Conservation (phyloP, 176 grass and related monocot genomes). For the Carex myosuroides region DNA sequence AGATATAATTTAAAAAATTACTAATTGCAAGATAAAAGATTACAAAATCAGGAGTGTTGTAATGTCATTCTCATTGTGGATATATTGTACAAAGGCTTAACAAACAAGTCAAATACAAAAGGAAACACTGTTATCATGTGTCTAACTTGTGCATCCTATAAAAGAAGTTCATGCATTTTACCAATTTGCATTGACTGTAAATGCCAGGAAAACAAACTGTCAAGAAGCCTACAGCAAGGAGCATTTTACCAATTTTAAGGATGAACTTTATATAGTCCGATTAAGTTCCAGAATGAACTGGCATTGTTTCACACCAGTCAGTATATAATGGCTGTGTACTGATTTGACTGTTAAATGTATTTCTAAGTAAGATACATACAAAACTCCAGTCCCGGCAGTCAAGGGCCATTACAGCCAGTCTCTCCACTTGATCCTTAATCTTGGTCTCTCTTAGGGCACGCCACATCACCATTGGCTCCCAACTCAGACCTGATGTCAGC, state of each 20-base stretch:
- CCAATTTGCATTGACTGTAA: not conserved
- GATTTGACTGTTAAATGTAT: not conserved
- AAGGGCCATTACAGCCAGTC: constrained; percentile 42
- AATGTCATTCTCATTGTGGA: not conserved
- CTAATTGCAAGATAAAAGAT: not conserved
- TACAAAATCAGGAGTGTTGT: not conserved
- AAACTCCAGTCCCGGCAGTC: constrained; percentile 53
- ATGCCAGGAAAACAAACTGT: not conserved
- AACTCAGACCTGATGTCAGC: constrained; percentile 77
- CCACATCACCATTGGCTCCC: constrained; percentile 99
- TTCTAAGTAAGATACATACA: constrained; percentile 26
- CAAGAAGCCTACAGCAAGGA: not conserved
- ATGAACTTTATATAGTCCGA: not conserved
- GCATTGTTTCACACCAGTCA: not conserved
- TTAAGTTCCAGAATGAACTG: not conserved
- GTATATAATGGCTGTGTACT: no score
- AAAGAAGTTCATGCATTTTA: no score
- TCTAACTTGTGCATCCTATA: no score
- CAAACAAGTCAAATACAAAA: no score
- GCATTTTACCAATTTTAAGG: not conserved
- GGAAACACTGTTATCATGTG: no score
- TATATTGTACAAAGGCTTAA: not conserved
- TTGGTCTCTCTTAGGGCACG: constrained; percentile 63
- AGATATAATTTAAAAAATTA: not conserved
- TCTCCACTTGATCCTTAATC: constrained; percentile 27